Conservation (phyloP, 352 stramenopile genomes). For the Globisporangium barbulae region DNA sequence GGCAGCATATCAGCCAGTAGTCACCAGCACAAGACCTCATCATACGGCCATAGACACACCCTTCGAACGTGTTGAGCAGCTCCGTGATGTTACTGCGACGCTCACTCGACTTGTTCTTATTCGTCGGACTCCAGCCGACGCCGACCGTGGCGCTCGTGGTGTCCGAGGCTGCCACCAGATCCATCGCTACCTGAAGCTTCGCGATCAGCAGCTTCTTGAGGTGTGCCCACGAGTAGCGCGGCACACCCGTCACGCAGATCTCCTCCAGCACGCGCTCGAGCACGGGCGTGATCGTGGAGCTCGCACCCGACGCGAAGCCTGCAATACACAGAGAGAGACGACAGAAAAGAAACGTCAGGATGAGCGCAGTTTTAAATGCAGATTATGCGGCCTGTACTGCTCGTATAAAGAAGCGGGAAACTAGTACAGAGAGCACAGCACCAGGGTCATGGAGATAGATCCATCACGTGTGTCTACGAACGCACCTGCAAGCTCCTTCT, state of each 20-base stretch:
- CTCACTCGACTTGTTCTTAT: slow-evolving; percentile 49
- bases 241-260: slow-evolving; percentile 62
- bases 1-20: neutral
- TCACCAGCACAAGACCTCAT: neutral
- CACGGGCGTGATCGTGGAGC: slow-evolving; percentile 40
- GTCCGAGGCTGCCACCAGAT: slow-evolving; percentile 49
- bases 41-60: slow-evolving; percentile 16
- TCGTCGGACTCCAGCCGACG: slow-evolving; percentile 43
- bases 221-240: slow-evolving; percentile 70
- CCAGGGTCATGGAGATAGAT: neutral
- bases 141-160: slow-evolving; percentile 23
- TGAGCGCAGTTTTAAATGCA: neutral
- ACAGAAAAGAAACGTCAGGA: no score
- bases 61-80: slow-evolving; percentile 63
- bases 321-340: neutral
- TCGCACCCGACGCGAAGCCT: slow-evolving; percentile 54
- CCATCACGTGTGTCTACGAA: neutral
- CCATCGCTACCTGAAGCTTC: slow-evolving; percentile 54
- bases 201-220: slow-evolving; percentile 59
- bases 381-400: neutral
- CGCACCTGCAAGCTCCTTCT: slow-evolving; percentile 64
- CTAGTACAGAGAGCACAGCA: neutral
- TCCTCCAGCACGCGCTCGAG: slow-evolving; percentile 64
- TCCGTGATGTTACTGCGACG: slow-evolving; percentile 52
- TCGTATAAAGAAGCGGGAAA: neutral